Percentiles rank a stretch among this genome's conserved stretches.
Conservation (phyloP, 2,329 filamentous ascomycete genomes). For the Diaporthe ilicicola region DNA sequence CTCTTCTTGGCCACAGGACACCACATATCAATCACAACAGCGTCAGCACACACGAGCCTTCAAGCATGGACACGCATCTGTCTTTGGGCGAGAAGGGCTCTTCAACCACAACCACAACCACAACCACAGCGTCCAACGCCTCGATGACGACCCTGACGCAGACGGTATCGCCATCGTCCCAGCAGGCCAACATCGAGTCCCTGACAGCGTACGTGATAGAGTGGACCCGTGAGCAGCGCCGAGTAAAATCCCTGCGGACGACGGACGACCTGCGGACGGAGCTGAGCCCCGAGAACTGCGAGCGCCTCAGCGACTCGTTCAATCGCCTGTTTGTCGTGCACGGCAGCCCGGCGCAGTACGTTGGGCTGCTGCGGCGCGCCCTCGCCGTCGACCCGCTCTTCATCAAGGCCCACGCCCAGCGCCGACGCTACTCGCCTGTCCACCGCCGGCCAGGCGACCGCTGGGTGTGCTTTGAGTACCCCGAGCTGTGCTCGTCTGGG, state of each 20-base stretch:
- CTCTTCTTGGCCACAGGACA: not conserved
- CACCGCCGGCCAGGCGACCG: conserved; percentile 25
- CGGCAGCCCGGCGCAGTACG: conserved; percentile 37
- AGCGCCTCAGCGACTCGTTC: conserved; percentile 7
- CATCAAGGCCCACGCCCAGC: conserved; percentile 41
- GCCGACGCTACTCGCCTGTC: conserved; percentile 39
- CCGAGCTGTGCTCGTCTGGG: conserved; percentile 39
- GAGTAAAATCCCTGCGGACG: conserved; percentile 31
- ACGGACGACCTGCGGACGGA: conserved; percentile 33
- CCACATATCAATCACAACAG: not conserved
- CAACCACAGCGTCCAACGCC: not conserved
- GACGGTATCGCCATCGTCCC: not conserved
- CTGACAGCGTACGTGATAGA: conserved; percentile 34
- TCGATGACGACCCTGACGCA: conserved; percentile 7
- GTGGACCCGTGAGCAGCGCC: conserved; percentile 29
- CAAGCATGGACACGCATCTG: not conserved
- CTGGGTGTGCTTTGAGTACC: conserved; percentile 41
- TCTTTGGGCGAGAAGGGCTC: not conserved
- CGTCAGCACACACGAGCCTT: no score
- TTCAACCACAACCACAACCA: not conserved
- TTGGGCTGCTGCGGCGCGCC: conserved; percentile 33
- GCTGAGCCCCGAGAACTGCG: conserved; percentile 28
- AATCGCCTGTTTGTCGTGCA: conserved; percentile 40
- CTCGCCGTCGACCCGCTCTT: conserved; percentile 42
- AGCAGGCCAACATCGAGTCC: conserved; percentile 16